Conservation (phyloP, 805 yeast species). For the Clavispora santaluciae region DNA sequence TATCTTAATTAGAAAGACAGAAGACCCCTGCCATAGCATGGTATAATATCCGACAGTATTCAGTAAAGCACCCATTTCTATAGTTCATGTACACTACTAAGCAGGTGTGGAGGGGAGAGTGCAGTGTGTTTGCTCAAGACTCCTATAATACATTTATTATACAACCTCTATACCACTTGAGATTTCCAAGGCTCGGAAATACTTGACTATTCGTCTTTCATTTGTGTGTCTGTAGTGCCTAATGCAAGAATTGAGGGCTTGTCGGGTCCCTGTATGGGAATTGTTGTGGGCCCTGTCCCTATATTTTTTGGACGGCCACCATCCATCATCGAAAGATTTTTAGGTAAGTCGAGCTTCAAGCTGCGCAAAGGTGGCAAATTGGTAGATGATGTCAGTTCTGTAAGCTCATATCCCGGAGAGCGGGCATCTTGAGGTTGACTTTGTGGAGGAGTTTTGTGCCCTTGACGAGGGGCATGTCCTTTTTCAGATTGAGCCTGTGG, state of each 20-base stretch:
- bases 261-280: background rate
- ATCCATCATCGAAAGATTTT: conserved; percentile 24
- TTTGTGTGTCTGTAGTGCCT: background rate
- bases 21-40: too few species aligned
- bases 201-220: background rate
- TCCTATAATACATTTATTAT: background rate
- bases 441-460: conserved; percentile 6
- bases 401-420: conserved; percentile 3
- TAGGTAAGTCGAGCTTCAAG: conserved; percentile 47
- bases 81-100: too few species aligned
- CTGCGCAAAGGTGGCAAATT: conserved; percentile 47
- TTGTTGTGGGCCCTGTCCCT: background rate
- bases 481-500: conserved; percentile 13
- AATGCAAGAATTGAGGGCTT: background rate
- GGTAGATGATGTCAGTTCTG: conserved; percentile 8
- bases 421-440: background rate
- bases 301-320: background rate
- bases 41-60: too few species aligned
- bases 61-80: too few species aligned
- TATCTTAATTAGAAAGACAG: background rate
- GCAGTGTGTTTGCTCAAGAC: too few species aligned
- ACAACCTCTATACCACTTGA: background rate
- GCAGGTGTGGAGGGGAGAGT: too few species aligned
- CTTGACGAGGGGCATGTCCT: background rate
- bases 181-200: background rate